Conservation (phyloP, 176 grass and related monocot species). For the Alloteropsis semialata region DNA sequence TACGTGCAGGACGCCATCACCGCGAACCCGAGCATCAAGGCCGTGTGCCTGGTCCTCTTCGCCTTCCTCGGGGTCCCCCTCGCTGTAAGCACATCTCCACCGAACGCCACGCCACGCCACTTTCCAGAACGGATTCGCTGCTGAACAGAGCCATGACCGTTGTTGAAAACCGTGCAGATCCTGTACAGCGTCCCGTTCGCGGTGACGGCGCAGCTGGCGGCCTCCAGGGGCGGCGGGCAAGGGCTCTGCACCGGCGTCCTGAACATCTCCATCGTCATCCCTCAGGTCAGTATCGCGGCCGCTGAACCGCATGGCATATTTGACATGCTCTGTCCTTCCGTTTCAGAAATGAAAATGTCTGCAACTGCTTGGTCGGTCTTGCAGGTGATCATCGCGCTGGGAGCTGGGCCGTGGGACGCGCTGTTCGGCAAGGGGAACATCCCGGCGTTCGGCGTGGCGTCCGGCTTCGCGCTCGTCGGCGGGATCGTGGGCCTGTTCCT, state of each 20-base stretch:
- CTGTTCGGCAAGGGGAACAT: slow-evolving; percentile 84
- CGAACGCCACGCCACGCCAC: neutral
- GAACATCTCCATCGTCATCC: slow-evolving; percentile 94
- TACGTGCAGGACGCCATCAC: slow-evolving; percentile 57
- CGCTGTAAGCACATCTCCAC: slow-evolving; percentile 45
- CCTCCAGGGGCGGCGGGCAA: slow-evolving; percentile 63
- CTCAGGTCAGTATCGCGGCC: slow-evolving; percentile 46
- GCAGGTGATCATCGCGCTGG: slow-evolving; percentile 76
- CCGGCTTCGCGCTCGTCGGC: slow-evolving; percentile 57
- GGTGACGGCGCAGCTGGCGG: slow-evolving; percentile 65
- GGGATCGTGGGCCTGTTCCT: slow-evolving; percentile 60
- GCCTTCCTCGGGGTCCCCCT: slow-evolving; percentile 72
- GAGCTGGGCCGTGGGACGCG: slow-evolving; percentile 74
- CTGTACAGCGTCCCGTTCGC: slow-evolving; percentile 89
- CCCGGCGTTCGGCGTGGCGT: slow-evolving; percentile 74
- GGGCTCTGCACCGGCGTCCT: slow-evolving; percentile 85
- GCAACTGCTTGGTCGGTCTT: neutral
- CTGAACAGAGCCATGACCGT: neutral
- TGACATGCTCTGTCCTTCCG: neutral
- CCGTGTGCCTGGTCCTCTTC: slow-evolving; percentile 54
- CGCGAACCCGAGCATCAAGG: slow-evolving; percentile 47
- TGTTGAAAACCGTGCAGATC: slow-evolving; percentile 38
- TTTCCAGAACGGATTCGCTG: too few species aligned
- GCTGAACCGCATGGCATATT: neutral
- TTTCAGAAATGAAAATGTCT: too few species aligned